A percentile compares a stretch with the other conserved stretches of the same genome.
phyloP scores from a whole-genome alignment of 2,329 filamentous ascomycete species.

The Exophiala dermatitidis region DNA sequence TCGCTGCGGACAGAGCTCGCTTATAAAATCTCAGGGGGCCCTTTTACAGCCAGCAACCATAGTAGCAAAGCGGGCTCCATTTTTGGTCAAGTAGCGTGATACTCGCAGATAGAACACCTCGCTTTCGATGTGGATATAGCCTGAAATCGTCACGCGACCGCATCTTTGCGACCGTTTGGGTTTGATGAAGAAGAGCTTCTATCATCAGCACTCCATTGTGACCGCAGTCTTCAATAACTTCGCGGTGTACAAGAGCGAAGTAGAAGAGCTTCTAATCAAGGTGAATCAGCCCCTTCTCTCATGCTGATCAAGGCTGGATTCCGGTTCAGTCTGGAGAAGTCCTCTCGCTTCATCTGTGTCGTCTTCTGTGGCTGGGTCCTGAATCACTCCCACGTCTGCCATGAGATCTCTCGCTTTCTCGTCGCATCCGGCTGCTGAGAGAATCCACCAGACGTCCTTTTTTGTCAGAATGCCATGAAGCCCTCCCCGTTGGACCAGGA shows the following conservation, averaged over 20 bases:
- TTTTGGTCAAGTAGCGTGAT: neutral
- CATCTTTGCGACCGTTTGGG: too few relatives aligned
- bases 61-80: too few relatives aligned
- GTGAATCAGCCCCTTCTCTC: conserved; percentile 3
- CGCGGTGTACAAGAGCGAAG: neutral
- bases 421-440: conserved; percentile 65
- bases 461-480: conserved; percentile 86
- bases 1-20: neutral
- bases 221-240: too few relatives aligned
- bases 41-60: neutral
- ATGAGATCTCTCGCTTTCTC: conserved; percentile 20
- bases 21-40: neutral
- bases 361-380: conserved; percentile 12
- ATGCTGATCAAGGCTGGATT: conserved; percentile 3
- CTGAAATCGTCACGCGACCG: neutral
- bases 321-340: conserved; percentile 17
- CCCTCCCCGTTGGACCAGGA: conserved; percentile 75
- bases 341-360: conserved; percentile 23
- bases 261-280: neutral
- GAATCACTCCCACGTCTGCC: conserved; percentile 19
- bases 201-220: too few relatives aligned
- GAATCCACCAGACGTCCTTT: conserved; percentile 92
- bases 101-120: neutral
- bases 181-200: too few relatives aligned
- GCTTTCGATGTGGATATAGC: neutral